Evolutionary conservation across 2,329 filamentous ascomycete species (phyloP).

Genomic region (Pseudogymnoascus sp.): DNA sequence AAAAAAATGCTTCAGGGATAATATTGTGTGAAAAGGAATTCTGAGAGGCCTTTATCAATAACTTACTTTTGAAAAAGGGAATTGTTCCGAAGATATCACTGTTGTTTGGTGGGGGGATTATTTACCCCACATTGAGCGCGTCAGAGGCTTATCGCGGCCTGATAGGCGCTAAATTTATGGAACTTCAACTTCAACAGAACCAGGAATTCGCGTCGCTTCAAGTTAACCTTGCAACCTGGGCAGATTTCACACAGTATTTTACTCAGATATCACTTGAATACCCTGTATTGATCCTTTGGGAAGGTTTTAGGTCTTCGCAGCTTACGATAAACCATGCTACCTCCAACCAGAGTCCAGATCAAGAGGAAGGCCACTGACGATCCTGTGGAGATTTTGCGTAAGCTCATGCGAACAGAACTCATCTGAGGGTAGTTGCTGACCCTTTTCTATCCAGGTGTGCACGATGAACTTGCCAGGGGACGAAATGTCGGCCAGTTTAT

Average conservation of each 20-base stretch:
- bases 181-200: neutral
- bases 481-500: slow-evolving; percentile 22
- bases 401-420: slow-evolving; percentile 10
- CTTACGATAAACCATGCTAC: slow-evolving; percentile 15
- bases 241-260: neutral
- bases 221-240: neutral
- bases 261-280: neutral
- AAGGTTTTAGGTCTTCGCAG: neutral
- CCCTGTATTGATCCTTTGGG: neutral
- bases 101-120: neutral
- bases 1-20: neutral
- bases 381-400: slow-evolving; percentile 29
- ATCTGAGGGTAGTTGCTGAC: slow-evolving; percentile 1
- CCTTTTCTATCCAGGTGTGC: slow-evolving; percentile 21
- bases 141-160: slow-evolving; percentile 7
- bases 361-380: slow-evolving; percentile 30
- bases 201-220: neutral
- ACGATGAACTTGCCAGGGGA: slow-evolving; percentile 24
- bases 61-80: neutral
- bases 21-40: neutral
- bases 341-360: slow-evolving; percentile 26
- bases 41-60: neutral
- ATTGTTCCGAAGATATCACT: neutral
- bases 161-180: slow-evolving; percentile 9
- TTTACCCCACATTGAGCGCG: slow-evolving; percentile 2